Evolutionary conservation across 495 filamentous ascomycete species (phyloP), one percentile per base, ranked within the genome.

Genomic region (Penicillium alfredii): DNA sequence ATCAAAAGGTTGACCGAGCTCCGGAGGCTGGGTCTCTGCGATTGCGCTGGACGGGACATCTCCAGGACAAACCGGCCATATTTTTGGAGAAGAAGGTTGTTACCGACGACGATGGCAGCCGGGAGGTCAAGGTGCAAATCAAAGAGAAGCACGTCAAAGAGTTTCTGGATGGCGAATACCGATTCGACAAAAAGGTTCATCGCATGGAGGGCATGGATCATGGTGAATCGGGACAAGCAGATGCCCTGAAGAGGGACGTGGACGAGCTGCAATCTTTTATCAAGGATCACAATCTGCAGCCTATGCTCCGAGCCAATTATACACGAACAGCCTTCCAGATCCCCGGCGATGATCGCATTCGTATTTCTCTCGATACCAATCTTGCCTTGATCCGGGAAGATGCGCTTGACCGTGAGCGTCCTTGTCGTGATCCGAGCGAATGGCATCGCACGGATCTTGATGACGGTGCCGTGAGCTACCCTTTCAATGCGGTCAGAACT

Each of bases 371-470:
- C 35, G 92, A 98, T 55, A 97, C 89, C 0, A 78, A 94, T 44
- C 73, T 97, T 12, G 88, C 86, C 19, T 76, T 97, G 44, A 94
- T 97, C 55, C 78, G 92, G 24, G 92, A 98, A 64, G 92, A 98
- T 58, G 74, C 78, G 3, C 62, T 97, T 25, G 92, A 97, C 54
- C 47, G 62, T 7, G 80, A 89, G 42, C 72, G 90, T 10, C 89
- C 92, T 6, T 95, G 89, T 63, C 80, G 92, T 34, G 81, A 93
- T 46, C 83, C 88, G 0, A 70, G 81, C 2, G 75, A 86, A 29
- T 98, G 92, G 92, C 93, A 98, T 53, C 82, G 92, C 23, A 63
- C 63, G 6, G 93, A 98, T 53, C 86, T 98, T 43, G 93, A 98
- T 53, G 78, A 80, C 39, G 68, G 67, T 29, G 73, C 76, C 45